Base-by-base conservation (phyloP, 2,329 filamentous ascomycete species). In the Ceratocystis cubensis region DNA sequence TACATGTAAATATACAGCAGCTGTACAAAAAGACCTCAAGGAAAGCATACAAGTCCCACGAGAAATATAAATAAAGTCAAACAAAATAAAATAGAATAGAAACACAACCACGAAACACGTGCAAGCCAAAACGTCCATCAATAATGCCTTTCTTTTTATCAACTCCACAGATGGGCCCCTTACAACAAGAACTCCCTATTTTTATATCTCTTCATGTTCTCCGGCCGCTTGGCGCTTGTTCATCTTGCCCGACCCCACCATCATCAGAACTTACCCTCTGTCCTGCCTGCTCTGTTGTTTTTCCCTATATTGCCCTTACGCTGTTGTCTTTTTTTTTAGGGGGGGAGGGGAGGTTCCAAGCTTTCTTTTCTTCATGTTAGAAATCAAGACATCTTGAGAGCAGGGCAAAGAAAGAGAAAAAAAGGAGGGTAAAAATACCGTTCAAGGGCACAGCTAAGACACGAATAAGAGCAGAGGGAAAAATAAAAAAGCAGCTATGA, bases 361-460 rank as follows among this genome's bases (percentile, higher is more conserved):
- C 13, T 53, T 53, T 53, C 48, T 30, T 57, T 57, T 30, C 53
- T 57, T 1, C 15, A 5, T n/a, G 13, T 57, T 20, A n/a, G 15
- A 15, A 57, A 15, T 10, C 53, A 57, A 30, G 53, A 33, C 53
- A 57, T 25, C 17, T 17, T 17, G 8, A 57, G 4, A 4, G 2
- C 28, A 57, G 4, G 10, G 22, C 53, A 17, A 15, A n/a, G 5
- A 33, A 57, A 56, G 22, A 25, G 20, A 17, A 28, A 17, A 17
- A 57, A 17, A 2, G n/a, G 17, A 57, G 22, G 7, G 10, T 15
- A 57, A 62, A 65, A 56, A 67, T 30, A 56, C 33, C 61, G 48
- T 57, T 57, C 53, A 57, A 57, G 25, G 28, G 53, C 13, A 64
- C 61, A 46, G 33, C 20, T 44, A 45, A 20, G 33, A 41, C 59